These are phyloP conservation scores for Xylaria nigripes DNA, from an alignment of 495 filamentous ascomycete genomes.

Conservation along the genomic window DNA sequence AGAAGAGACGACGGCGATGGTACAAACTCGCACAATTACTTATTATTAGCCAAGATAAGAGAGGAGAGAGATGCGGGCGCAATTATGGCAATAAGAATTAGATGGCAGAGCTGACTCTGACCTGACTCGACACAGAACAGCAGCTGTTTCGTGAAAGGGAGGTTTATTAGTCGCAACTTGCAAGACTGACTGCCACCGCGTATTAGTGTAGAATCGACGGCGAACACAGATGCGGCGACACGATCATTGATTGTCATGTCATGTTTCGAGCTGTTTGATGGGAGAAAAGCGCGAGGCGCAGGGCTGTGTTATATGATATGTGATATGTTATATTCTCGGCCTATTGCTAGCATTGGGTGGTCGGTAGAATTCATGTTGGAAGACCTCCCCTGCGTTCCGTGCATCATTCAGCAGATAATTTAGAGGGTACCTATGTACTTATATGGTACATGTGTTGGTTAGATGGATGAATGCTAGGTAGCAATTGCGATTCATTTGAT, in stretches of 20 bases:
- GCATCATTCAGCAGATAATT: too few species aligned
- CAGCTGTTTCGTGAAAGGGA: not conserved
- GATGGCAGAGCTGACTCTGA: not conserved
- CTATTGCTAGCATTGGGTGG: not conserved
- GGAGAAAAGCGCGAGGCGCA: not conserved
- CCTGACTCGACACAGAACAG: not conserved
- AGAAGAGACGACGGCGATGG: not conserved
- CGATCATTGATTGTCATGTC: constrained; percentile 6
- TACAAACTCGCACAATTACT: not conserved
- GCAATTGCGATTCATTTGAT: too few species aligned
- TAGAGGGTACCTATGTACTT: too few species aligned
- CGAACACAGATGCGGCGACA: constrained; percentile 3
- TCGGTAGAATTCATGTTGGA: too few species aligned
- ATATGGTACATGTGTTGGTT: too few species aligned
- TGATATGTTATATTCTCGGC: not conserved
- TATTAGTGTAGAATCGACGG: constrained; percentile 2
- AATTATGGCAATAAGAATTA: not conserved
- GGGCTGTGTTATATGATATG: not conserved
- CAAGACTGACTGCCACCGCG: not conserved
- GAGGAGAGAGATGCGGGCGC: not conserved
- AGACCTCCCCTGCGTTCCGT: too few species aligned
- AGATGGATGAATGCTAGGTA: too few species aligned
- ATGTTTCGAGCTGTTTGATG: not conserved
- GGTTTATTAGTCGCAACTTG: not conserved
- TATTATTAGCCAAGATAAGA: not conserved